Conservation (phyloP, 1,284 basidiomycete genomes). For the Ceratobasidium sp. region DNA sequence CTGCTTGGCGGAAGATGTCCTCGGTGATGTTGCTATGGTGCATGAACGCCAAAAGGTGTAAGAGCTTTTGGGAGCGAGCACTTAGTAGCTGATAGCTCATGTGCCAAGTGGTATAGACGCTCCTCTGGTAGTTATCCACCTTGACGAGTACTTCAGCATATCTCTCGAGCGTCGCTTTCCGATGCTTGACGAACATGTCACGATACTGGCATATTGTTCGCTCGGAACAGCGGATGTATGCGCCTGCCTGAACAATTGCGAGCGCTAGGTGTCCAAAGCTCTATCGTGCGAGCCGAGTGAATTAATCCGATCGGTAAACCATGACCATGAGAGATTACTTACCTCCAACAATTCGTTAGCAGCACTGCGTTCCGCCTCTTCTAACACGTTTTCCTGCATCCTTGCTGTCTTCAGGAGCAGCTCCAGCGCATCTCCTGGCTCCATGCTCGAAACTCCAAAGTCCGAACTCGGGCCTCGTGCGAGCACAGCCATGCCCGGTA, state of each 20-base stretch:
- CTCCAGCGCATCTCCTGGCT: slow-evolving; percentile 4
- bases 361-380: background rate
- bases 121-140: background rate
- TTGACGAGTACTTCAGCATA: background rate
- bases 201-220: background rate
- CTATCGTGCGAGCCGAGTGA: no score
- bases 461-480: background rate
- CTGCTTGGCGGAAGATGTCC: slow-evolving; percentile 20
- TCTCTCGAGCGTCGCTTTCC: background rate
- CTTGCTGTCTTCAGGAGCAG: slow-evolving; percentile 11
- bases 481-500: background rate
- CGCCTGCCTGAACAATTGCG: slow-evolving; percentile 14
- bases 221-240: background rate
- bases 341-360: background rate
- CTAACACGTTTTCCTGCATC: background rate
- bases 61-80: background rate
- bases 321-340: background rate
- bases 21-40: background rate
- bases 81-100: background rate
- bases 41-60: slow-evolving; percentile 16
- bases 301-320: no score
- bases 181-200: background rate
- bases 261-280: slow-evolving; percentile 13
- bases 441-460: slow-evolving; percentile 19
- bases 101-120: slow-evolving; percentile 15